Percentiles rank a stretch among this genome's conserved stretches.
These are phyloP conservation scores for Zygosaccharomyces sapae DNA, from an alignment of 1,139 yeast genomes.

Conservation along the genomic window DNA sequence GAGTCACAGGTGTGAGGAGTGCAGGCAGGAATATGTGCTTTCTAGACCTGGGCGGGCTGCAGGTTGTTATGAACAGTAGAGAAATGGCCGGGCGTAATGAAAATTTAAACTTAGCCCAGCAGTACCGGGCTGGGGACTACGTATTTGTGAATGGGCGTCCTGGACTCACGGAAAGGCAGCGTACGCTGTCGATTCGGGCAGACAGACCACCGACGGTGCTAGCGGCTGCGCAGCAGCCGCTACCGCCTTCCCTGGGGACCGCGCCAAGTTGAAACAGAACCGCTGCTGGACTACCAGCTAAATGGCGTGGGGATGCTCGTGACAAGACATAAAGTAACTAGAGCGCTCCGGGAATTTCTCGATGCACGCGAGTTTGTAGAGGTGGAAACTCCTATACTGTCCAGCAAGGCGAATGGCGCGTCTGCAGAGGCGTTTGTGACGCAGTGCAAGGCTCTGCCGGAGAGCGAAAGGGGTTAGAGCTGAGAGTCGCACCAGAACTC, in stretches of 20 bases:
- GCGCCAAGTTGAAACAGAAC: conserved; percentile 57
- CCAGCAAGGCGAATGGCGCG: conserved; percentile 78
- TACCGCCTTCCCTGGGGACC: conserved; percentile 62
- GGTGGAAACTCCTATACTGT: conserved; percentile 81
- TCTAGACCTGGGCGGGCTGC: conserved; percentile 26
- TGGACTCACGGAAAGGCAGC: conserved; percentile 71
- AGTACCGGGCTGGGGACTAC: conserved; percentile 55
- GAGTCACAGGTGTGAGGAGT: conserved; percentile 29
- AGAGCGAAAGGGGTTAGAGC: conserved; percentile 41
- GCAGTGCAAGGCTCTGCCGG: conserved; percentile 42
- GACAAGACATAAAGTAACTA: conserved; percentile 52
- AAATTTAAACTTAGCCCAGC: conserved; percentile 1
- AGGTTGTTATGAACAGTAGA: conserved; percentile 18
- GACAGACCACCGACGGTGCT: conserved; percentile 47
- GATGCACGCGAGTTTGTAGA: conserved; percentile 60
- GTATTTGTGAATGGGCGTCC: conserved; percentile 64
- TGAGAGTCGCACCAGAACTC: conserved; percentile 90
- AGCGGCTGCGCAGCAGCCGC: conserved; percentile 65
- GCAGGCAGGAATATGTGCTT: conserved; percentile 36
- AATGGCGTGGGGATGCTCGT: conserved; percentile 49
- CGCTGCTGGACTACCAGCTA: conserved; percentile 69
- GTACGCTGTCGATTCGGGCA: conserved; percentile 59
- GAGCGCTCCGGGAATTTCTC: conserved; percentile 55
- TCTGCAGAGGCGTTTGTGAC: conserved; percentile 81
- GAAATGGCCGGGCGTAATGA: not conserved